Base-by-base conservation (phyloP, 495 filamentous ascomycete species). In the Daldinia loculata region DNA sequence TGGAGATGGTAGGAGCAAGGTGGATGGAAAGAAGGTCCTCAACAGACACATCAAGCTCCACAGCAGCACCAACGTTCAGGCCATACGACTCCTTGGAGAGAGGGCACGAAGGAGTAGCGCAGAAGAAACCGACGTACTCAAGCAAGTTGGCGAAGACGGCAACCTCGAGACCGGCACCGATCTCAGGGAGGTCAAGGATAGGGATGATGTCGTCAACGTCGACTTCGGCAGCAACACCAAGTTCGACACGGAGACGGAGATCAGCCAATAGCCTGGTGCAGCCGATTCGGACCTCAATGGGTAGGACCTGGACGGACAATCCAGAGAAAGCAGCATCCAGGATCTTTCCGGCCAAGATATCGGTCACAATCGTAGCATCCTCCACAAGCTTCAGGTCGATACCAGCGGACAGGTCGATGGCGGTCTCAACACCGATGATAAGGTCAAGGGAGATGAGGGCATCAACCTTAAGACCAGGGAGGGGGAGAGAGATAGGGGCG, bases 141-240 rank as follows among this genome's bases (percentile, higher is more conserved):
- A 81, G 72, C 6, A 83, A 70, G 61, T 83, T 79, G 59, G 77
- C 79, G 61, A 76, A 80, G 56, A 82, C 78, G 30, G 79, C 78
- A 24, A 82, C 72, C 62, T 80, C 77, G 7, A 81, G 75, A 67
- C 78, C 77, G 34, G 80, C 79, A 41, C 80, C 79, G 43, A 81
- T 76, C n/a, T 69, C 52, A 29, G 75, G 75, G 6, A 77, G 58
- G 39, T 75, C 38, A 6, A 77, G 69, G 43, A 74, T 74, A 32
- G 73, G 75, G 32, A 77, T 2, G 11, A 72, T 56, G 15, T 76
- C 74, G 19, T 69, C 70, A 56, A 75, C 6, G 17, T 76, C 75
- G 15, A 77, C 19, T 26, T 60, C 73, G 29, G 70, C 75, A 36
- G 75, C 52, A 34, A 76, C 64, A 15, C 55, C 73, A 6, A 77